Base-by-base conservation (phyloP, 1,284 basidiomycete species). In the Neolentinus lepideus region DNA sequence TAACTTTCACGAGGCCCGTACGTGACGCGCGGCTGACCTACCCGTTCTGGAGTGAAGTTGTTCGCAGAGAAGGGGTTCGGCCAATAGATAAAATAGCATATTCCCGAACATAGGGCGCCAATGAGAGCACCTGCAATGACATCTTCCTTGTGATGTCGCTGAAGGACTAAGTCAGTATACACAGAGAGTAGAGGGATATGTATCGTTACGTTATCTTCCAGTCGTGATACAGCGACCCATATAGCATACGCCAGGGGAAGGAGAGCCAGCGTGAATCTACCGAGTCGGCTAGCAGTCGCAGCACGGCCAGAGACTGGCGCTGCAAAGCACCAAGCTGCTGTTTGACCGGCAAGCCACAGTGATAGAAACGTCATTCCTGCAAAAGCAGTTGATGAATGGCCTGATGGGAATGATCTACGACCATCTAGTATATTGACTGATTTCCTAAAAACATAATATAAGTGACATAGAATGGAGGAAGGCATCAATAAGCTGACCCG, bases 121-220 rank as follows among this genome's bases (percentile, higher is more conserved):
- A 87, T 79, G 19, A 80, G 59, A 58, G 77, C 76, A 12, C 84
- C 84, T 9, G 78, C 79, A 52, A 85, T 76, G 12, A 86, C 78
- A 61, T 87, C 84, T 67, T 85, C 83, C 66, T 80, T 82, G 67
- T 85, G 82, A 64, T 87, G 84, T 60, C 79, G 70, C 84, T 87
- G 62, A 25, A 55, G 22, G 56, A 19, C 33, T 19, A 48, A 26
- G 21, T 6, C 26, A 47, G 38, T 56, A 38, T 53, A 51, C 16
- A 46, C 26, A 22, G 46, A 51, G 45, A 50, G 24, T 25, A 45
- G 51, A 50, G 43, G n/a, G 46, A 25, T 10, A 48, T 19, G 24
- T 38, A 14, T 43, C 74, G 83, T 60, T 51, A 85, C 84, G 62
- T 85, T 80, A 66, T 87, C 85, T 66, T 87, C 79, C 21, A 86